Percentiles rank a stretch among this genome's conserved stretches.
phyloP scores from a whole-genome alignment of 768 basidiomycete genomes.

The Podaxis sp. region DNA sequence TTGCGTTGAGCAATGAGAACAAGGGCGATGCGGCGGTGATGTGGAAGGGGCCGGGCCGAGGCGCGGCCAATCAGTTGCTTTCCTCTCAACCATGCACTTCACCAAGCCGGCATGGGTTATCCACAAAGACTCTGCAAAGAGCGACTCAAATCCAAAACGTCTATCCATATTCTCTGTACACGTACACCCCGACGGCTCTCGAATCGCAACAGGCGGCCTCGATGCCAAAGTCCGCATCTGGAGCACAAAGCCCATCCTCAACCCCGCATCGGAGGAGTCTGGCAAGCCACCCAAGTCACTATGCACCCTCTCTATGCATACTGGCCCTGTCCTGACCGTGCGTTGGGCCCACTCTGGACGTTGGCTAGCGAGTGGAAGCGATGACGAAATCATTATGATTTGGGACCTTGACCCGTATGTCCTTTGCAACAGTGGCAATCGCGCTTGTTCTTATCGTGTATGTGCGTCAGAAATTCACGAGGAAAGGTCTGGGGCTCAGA shows the following conservation, averaged over 20 bases:
- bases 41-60: not conserved
- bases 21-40: not conserved
- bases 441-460: constrained; percentile 8
- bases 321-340: constrained; percentile 88
- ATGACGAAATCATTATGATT: constrained; percentile 93
- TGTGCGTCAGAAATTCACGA: constrained; percentile 58
- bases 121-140: constrained; percentile 74
- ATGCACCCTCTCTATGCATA: constrained; percentile 91
- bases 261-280: constrained; percentile 61
- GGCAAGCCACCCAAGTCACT: constrained; percentile 81
- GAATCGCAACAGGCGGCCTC: constrained; percentile 96
- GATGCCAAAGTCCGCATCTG: constrained; percentile 97
- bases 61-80: not conserved
- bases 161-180: constrained; percentile 90
- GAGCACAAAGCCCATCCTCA: constrained; percentile 95
- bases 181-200: constrained; percentile 93
- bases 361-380: constrained; percentile 95
- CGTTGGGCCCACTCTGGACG: constrained; percentile 93
- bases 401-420: constrained; percentile 97
- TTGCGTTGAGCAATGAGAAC: not conserved
- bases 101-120: constrained; percentile 88
- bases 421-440: constrained; percentile 7
- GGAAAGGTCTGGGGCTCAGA: constrained; percentile 94
- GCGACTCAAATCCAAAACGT: constrained; percentile 60
- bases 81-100: constrained; percentile 60